A percentile compares a stretch with the other conserved stretches of the same genome.
These are phyloP conservation scores for Globisporangium heterothallicum DNA, from an alignment of 352 stramenopile species.

Conservation along the genomic window DNA sequence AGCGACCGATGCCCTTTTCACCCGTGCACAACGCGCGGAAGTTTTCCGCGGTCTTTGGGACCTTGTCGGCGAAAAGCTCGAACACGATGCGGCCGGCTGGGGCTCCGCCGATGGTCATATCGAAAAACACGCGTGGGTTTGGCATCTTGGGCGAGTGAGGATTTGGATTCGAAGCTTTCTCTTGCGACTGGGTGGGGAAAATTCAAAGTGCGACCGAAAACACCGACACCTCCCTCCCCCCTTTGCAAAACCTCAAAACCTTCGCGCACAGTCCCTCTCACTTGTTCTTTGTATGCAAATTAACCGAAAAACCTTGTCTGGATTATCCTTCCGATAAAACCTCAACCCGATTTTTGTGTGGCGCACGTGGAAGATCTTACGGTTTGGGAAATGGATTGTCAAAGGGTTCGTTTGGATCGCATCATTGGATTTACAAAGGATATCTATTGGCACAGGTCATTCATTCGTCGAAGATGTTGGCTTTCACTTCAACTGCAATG, in stretches of 20 bases:
- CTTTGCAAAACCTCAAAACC: conserved; percentile 15
- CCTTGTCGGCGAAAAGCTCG: conserved; percentile 84
- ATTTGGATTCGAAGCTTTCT: conserved; percentile 3
- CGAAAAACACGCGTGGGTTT: conserved; percentile 96
- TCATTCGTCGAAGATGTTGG: not conserved
- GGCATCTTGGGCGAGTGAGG: conserved; percentile 38
- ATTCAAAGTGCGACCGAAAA: conserved; percentile 17
- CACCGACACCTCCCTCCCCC: not conserved
- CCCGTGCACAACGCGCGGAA: conserved; percentile 53
- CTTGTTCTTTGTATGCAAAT: no score
- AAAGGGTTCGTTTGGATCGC: not conserved
- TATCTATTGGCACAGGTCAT: conserved; percentile 1
- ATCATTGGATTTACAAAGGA: not conserved
- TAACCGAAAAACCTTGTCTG: no score
- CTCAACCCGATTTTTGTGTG: conserved; percentile 5
- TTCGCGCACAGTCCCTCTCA: no score
- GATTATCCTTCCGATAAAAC: conserved; percentile 3
- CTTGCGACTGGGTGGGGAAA: conserved; percentile 31
- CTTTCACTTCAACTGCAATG: conserved; percentile 26
- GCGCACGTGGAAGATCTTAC: conserved; percentile 2
- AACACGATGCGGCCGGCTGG: conserved; percentile 88
- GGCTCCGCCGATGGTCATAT: conserved; percentile 94
- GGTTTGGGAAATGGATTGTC: not conserved
- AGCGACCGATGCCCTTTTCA: conserved; percentile 54
- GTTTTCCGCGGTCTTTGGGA: conserved; percentile 61